Conservation (phyloP, 2,329 filamentous ascomycete species). For the Raffaelea arxii region DNA sequence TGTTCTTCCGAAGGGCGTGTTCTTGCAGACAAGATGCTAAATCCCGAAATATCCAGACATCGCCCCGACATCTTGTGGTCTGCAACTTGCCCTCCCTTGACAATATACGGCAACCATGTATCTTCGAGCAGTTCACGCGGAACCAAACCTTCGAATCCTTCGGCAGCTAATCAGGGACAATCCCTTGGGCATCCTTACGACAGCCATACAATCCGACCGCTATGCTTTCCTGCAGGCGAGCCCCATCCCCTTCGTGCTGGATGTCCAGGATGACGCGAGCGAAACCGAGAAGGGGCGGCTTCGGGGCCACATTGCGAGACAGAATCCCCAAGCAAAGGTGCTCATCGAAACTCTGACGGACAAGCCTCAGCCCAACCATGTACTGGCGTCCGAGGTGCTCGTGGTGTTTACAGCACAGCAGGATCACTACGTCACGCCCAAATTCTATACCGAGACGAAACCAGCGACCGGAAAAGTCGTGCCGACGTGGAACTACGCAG, state of each 20-base stretch:
- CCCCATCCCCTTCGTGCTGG: conserved; percentile 52
- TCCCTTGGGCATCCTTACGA: conserved; percentile 54
- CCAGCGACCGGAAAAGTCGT: conserved; percentile 55
- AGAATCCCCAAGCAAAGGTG: conserved; percentile 54
- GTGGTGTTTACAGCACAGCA: conserved; percentile 49
- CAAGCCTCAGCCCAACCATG: conserved; percentile 5
- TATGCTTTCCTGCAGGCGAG: conserved; percentile 45
- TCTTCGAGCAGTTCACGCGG: conserved; percentile 43
- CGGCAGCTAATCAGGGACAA: conserved; percentile 48
- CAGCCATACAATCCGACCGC: conserved; percentile 41
- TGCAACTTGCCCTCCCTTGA: no score
- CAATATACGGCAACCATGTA: conserved; percentile 47
- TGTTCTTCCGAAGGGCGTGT: no score
- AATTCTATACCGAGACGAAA: conserved; percentile 59
- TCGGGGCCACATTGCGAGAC: conserved; percentile 51
- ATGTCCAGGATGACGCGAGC: conserved; percentile 31
- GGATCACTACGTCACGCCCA: conserved; percentile 58
- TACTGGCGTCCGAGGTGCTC: conserved; percentile 44
- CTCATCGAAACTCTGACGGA: conserved; percentile 23
- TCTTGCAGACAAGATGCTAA: no score
- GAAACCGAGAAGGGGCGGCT: conserved; percentile 35
- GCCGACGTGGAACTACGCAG: conserved; percentile 62
- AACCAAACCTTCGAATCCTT: conserved; percentile 37
- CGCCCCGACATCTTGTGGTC: no score
- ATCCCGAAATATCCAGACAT: no score